Evolutionary conservation across 129 eudicot species (phyloP), one percentile per base, ranked within the genome.

Genomic region (Mikania micrantha): DNA sequence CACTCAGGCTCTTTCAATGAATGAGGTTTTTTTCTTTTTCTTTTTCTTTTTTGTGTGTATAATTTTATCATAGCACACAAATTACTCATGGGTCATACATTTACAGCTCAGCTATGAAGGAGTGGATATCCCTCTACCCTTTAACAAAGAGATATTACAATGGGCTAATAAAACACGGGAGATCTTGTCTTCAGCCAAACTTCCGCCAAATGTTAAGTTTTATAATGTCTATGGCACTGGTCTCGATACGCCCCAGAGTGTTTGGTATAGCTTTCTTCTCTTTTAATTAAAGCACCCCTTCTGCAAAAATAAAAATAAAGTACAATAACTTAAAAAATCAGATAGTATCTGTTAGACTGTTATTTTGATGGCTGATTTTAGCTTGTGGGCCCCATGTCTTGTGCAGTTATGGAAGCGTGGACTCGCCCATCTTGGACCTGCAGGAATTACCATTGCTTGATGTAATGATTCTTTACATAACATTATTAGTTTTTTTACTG

Each of bases 381-480:
- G 32, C 38, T 40, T 34, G 54, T 20, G 41, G 5, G 10, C 34
- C 39, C 54, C 66, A 31, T 35, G 13, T 79, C 29, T 48, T 58
- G n/a, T 86, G 88, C 88, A 94, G 99, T 73, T 94, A 94, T 80
- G 99, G 99, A 77, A 94, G 95, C 29, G 81, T 66, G 59, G 85
- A 84, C 45, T 77, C 88, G 4, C 99, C 97, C 17, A 77, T 94
- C 59, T 36, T 72, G 65, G 90, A 94, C 72, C 72, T 94, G 40
- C 78, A 68, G 39, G 79, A 85, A 65, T 64, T 94, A 40, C 91
- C 93, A n/a, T 64, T 72, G 29, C 70, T 77, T 69, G 60, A 7
- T 78, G 99, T 93, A 82, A 39, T 79, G 16, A 40, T 56, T 48
- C 24, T 71, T 69, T 62, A 32, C 48, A 20, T 31, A 32, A 27